Base-by-base conservation (phyloP, 352 stramenopile genomes). In the Globisporangium parvum region DNA sequence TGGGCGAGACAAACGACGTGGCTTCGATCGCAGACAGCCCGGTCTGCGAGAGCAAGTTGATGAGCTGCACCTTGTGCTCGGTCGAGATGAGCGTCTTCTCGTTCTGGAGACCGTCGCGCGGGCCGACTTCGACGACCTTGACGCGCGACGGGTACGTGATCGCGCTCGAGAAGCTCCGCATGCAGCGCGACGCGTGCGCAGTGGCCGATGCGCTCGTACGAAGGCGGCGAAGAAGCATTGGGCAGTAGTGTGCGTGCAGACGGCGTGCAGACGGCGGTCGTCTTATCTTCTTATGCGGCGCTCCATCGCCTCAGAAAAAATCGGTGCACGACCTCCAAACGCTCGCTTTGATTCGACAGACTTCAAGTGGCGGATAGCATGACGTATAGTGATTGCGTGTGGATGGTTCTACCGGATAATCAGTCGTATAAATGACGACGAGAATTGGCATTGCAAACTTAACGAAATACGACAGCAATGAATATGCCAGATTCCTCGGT, bases 81-180 rank as follows among this genome's bases (percentile, higher is more conserved):
- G 88, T 97, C 21, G 83, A 78, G 26, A 99, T 78, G 23, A 87
- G 45, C 18, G 69, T 75, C 53, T 88, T 85, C 70, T 98, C 96
- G 68, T 98, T 98, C 77, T 98, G 89, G n/a, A 99, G 73, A 2
- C 96, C 96, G 72, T 99, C 96, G 20, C 96, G 80, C 24, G 96
- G 95, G 31, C 96, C 95, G 20, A 99, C 96, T 66, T 97, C 91
- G 11, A 97, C 91, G 67, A 97, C 95, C 65, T 91, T 96, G 50
- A 97, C 90, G 55, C 69, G 82, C 37, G 50, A 53, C 23, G 85
- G 85, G 66, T 92, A 95, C 31, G 45, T 47, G 26, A 52, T n/a
- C n/a, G 20, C 35, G 3, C 26, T 47, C 1, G 45, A 41, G 23
- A 53, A 48, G 23, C 21, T 46, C 23, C 45, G 47, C 18, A 23